A percentile compares a stretch with the other conserved stretches of the same genome.
phyloP scores from a whole-genome alignment of 2,329 filamentous ascomycete species.

The Beauveria rudraprayagi region DNA sequence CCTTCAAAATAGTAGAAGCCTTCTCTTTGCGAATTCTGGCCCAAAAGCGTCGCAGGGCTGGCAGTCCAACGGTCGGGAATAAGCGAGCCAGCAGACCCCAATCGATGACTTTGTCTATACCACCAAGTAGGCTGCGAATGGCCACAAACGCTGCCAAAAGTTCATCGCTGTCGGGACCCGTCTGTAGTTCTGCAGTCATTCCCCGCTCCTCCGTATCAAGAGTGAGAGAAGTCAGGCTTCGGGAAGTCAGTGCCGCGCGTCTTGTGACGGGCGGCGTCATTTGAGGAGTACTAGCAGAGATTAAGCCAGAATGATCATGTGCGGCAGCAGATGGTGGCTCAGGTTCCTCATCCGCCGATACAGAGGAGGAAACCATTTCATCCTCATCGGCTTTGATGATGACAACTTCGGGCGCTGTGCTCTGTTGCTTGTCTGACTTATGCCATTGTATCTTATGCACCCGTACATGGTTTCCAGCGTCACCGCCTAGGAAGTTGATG shows the following conservation, averaged over 20 bases:
- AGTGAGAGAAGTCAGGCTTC: background rate
- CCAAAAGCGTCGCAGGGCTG: slow-evolving; percentile 49
- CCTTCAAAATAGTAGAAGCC: slow-evolving; percentile 43
- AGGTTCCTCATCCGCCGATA: background rate
- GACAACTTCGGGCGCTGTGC: background rate
- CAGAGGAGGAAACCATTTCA: background rate
- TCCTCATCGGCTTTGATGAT: background rate
- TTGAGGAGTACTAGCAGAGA: background rate
- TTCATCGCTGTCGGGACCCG: slow-evolving; percentile 18
- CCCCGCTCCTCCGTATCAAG: background rate
- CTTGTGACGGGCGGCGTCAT: background rate
- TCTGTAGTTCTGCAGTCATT: slow-evolving; percentile 13
- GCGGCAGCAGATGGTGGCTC: background rate
- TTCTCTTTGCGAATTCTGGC: slow-evolving; percentile 41
- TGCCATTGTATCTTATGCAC: background rate
- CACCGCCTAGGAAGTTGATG: slow-evolving; percentile 1
- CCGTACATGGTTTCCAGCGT: background rate
- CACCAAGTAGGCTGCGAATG: slow-evolving; percentile 50
- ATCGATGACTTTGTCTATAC: slow-evolving; percentile 50
- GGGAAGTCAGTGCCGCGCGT: background rate
- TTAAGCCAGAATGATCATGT: background rate
- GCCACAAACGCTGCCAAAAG: slow-evolving; percentile 51
- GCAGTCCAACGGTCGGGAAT: slow-evolving; percentile 46
- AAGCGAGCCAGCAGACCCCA: slow-evolving; percentile 50
- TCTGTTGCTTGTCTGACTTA: background rate